phyloP scores from a whole-genome alignment of 495 filamentous ascomycete genomes.

The Ramalina intermedia region DNA sequence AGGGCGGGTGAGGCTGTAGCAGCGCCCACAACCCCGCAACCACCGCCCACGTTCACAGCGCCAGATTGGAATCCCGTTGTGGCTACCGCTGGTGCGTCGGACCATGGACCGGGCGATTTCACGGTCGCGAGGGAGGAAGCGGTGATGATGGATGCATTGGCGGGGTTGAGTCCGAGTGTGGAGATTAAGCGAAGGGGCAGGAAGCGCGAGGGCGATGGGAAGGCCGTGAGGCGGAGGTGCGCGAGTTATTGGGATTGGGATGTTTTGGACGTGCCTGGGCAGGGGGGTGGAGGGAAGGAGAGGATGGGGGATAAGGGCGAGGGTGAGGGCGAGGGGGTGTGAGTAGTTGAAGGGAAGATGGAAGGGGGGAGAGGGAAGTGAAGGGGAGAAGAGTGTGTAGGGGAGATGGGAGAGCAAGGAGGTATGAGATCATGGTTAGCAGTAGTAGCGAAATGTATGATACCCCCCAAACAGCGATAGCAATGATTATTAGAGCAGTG shows the following conservation, averaged over 20 bases:
- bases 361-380: too few relatives aligned
- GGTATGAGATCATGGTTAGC: too few relatives aligned
- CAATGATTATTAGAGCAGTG: too few relatives aligned
- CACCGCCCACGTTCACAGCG: neutral
- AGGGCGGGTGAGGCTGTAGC: neutral
- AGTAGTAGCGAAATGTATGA: too few relatives aligned
- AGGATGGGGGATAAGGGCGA: too few relatives aligned
- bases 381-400: too few relatives aligned
- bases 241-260: slow-evolving; percentile 14
- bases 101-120: neutral
- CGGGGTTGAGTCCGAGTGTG: slow-evolving; percentile 11
- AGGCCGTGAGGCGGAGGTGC: slow-evolving; percentile 2
- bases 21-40: neutral
- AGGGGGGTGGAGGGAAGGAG: too few relatives aligned
- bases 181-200: slow-evolving; percentile 9
- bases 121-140: neutral
- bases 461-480: too few relatives aligned
- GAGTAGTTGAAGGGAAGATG: too few relatives aligned
- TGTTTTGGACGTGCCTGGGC: neutral
- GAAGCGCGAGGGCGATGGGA: slow-evolving; percentile 3
- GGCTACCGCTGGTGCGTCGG: too few relatives aligned
- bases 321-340: too few relatives aligned
- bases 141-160: neutral
- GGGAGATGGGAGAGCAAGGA: too few relatives aligned
- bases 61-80: neutral